Evolutionary conservation across 176 grass and related monocot species (phyloP).

Genomic region (Oryza glumipatula): DNA sequence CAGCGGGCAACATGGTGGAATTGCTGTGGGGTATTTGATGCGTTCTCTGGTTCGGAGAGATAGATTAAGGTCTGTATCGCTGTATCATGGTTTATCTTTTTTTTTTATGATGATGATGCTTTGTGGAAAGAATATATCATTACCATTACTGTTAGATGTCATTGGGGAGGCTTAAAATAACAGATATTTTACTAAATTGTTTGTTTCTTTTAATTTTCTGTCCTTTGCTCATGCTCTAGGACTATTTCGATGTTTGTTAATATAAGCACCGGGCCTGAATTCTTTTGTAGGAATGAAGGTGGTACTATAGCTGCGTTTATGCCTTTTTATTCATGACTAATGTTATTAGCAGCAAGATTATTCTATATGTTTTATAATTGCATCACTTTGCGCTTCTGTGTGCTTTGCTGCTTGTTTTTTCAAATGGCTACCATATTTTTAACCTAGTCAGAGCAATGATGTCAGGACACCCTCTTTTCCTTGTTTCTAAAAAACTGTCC

Average conservation of each 20-base stretch:
- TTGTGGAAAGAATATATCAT: background rate
- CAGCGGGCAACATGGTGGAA: conserved; percentile 77
- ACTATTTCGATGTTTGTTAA: background rate
- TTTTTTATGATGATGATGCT: background rate
- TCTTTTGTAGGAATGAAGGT: conserved; percentile 5
- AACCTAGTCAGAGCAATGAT: conserved; percentile 18
- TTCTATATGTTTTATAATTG: background rate
- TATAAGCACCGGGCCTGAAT: background rate
- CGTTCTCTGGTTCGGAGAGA: conserved; percentile 55
- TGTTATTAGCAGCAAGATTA: background rate
- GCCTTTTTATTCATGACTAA: background rate
- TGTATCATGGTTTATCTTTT: background rate
- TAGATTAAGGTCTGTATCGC: conserved; percentile 55
- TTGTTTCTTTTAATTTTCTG: background rate
- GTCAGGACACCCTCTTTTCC: background rate
- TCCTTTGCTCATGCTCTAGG: background rate
- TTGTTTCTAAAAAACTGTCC: background rate
- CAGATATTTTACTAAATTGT: background rate
- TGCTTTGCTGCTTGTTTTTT: background rate
- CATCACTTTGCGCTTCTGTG: background rate
- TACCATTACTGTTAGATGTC: conserved; percentile 25
- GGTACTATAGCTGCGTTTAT: background rate
- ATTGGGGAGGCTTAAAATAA: background rate
- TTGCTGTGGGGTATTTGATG: conserved; percentile 81
- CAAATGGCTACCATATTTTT: background rate